A percentile compares a stretch with the other conserved stretches of the same genome.
Conservation (phyloP, 2,329 filamentous ascomycete genomes). For the Fusarium continuum region DNA sequence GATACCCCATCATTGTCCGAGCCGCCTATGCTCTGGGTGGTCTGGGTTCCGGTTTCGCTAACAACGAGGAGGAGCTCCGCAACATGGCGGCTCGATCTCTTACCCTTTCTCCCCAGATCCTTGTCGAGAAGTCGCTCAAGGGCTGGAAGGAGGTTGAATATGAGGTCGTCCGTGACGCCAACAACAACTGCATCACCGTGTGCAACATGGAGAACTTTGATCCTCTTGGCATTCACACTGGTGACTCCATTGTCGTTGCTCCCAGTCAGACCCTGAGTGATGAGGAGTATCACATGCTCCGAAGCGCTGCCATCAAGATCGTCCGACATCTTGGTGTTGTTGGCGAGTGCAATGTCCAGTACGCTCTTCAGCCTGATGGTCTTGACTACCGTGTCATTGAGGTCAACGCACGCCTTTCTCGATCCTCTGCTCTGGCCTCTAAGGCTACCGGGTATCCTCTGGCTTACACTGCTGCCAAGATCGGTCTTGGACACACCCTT, state of each 20-base stretch:
- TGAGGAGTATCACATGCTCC: conserved; percentile 99
- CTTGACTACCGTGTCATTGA: conserved; percentile 99
- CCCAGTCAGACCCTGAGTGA: conserved; percentile 97
- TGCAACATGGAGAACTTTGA: conserved; percentile 91
- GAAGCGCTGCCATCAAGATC: conserved; percentile 97
- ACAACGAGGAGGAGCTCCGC: conserved; percentile 91
- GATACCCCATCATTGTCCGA: conserved; percentile 97
- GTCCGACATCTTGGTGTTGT: conserved; percentile 96
- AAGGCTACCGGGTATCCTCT: conserved; percentile 98
- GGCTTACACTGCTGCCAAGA: conserved; percentile 97
- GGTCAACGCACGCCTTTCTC: conserved; percentile 97
- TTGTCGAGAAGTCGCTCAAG: conserved; percentile 98
- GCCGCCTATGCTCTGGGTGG: conserved; percentile 96
- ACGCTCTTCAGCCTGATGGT: conserved; percentile 94
- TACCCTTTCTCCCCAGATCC: conserved; percentile 92
- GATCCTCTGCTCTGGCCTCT: conserved; percentile 94
- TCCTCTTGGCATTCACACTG: conserved; percentile 95
- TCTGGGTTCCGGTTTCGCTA: conserved; percentile 94
- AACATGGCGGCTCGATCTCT: conserved; percentile 93
- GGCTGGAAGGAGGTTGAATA: conserved; percentile 99
- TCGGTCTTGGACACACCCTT: conserved; percentile 92
- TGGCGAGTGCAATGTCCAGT: conserved; percentile 98
- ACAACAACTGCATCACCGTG: conserved; percentile 99
- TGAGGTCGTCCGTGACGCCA: conserved; percentile 94
- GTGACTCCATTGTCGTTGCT: conserved; percentile 98